phyloP scores from a whole-genome alignment of 2,329 filamentous ascomycete species.

The Penicillium sp. region DNA sequence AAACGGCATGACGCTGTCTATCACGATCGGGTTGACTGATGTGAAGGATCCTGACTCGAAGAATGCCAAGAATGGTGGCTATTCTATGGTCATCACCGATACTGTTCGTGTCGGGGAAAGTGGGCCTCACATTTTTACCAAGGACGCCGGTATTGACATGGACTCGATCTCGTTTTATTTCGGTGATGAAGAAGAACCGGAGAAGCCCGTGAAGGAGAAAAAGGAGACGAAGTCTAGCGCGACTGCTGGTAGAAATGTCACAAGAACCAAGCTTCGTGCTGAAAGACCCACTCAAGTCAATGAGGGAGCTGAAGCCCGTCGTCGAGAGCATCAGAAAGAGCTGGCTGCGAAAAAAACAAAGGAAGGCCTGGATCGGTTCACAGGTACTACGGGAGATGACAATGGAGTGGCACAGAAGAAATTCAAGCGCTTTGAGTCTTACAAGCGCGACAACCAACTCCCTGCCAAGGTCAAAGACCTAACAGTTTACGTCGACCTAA shows the following conservation, averaged over 20 bases:
- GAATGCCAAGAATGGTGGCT: conserved; percentile 84
- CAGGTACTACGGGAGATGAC: conserved; percentile 76
- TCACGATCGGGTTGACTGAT: conserved; percentile 87
- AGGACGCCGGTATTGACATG: conserved; percentile 84
- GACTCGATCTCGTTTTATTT: conserved; percentile 98
- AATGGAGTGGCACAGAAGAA: conserved; percentile 95
- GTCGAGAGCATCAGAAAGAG: conserved; percentile 90
- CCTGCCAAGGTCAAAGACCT: conserved; percentile 79
- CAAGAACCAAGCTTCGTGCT: conserved; percentile 84
- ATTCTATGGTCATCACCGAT: conserved; percentile 87
- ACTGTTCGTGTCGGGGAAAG: conserved; percentile 79
- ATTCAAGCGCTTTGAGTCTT: conserved; percentile 98
- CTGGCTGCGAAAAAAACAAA: conserved; percentile 82
- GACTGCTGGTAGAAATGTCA: conserved; percentile 92
- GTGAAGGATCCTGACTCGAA: conserved; percentile 82
- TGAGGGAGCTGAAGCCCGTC: conserved; percentile 82
- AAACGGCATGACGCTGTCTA: conserved; percentile 93
- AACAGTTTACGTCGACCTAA: conserved; percentile 84
- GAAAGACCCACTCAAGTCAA: conserved; percentile 85
- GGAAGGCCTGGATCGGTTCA: conserved; percentile 80
- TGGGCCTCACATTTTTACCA: conserved; percentile 78
- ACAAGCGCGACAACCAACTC: conserved; percentile 95
- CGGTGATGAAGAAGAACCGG: conserved; percentile 84
- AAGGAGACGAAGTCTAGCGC: conserved; percentile 80
- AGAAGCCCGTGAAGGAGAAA: conserved; percentile 76